Percentiles rank a stretch among this genome's conserved stretches.
Conservation (phyloP, 139 green algal genomes). For the Micractinium sp. region DNA sequence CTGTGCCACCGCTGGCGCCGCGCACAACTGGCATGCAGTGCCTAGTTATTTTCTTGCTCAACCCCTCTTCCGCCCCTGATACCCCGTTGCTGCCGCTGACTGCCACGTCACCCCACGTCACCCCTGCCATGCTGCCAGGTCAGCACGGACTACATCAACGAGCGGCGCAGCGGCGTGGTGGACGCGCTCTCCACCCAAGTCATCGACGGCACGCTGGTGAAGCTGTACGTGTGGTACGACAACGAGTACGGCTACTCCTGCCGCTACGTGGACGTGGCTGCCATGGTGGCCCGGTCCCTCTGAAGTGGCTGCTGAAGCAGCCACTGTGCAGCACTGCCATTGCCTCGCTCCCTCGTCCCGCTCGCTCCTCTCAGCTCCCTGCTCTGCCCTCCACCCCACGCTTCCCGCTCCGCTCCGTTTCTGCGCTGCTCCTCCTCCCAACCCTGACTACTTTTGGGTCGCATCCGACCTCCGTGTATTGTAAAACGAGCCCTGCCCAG, state of each 20-base stretch:
- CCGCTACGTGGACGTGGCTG: conserved; percentile 69
- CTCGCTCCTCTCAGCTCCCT: neutral
- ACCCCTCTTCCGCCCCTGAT: neutral
- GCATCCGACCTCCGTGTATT: too few relatives aligned
- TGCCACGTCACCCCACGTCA: neutral
- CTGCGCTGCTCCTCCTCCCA: too few relatives aligned
- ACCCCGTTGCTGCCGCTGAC: neutral
- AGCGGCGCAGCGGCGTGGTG: conserved; percentile 77
- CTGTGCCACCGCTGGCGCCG: too few relatives aligned
- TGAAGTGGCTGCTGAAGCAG: neutral
- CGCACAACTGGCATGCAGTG: neutral
- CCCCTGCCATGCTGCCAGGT: neutral
- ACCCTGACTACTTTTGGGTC: too few relatives aligned
- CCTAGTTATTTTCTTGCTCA: neutral
- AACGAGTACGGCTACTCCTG: conserved; percentile 87
- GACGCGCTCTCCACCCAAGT: conserved; percentile 84
- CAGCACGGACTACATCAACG: conserved; percentile 86
- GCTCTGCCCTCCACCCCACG: neutral
- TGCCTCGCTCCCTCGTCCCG: neutral
- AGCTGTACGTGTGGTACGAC: conserved; percentile 91
- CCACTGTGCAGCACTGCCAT: neutral
- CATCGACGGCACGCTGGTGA: conserved; percentile 81
- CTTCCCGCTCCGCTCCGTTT: neutral
- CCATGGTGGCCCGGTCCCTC: conserved; percentile 56
- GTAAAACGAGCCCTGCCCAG: too few relatives aligned